Base-by-base conservation (phyloP, 306 rosid species). In the Urtica urens region DNA sequence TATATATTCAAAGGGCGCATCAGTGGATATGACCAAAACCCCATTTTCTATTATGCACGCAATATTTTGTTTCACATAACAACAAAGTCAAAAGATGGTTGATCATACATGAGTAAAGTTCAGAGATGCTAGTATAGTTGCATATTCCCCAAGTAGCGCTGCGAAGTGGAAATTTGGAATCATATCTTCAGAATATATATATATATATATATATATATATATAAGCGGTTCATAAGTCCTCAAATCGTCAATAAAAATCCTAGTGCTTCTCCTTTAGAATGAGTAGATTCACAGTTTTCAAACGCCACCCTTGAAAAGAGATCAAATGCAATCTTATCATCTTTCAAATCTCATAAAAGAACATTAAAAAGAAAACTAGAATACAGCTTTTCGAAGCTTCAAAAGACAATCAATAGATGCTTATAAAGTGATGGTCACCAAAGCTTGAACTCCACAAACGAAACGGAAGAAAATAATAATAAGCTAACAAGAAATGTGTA, bases 301-400 rank as follows among this genome's bases (percentile, higher is more conserved):
- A n/a, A n/a, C n/a, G 2, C 18, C 15, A 34, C 33, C 26, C 48
- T 15, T 37, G 34, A 47, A 31, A 26, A 16, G 53, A 72, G 3
- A 82, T 65, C 8, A 25, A 60, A 70, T 73, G 57, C 79, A 17
- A 29, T 59, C 60, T 44, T 68, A 73, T n/a, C n/a, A n/a, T 71
- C 81, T 28, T 14, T 23, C 7, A 14, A n/a, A n/a, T n/a, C n/a
- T n/a, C n/a, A n/a, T n/a, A n/a, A n/a, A n/a, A n/a, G n/a, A n/a
- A n/a, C n/a, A n/a, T n/a, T n/a, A n/a, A 14, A 29, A 31, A 33
- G 35, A 43, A 31, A 18, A 28, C 16, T 16, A 39, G 44, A 18
- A 11, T 47, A 11, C n/a, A 31, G 39, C 11, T 17, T 28, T n/a
- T n/a, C n/a, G n/a, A n/a, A n/a, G n/a, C n/a, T n/a, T n/a, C n/a